Evolutionary conservation across 2,329 filamentous ascomycete genomes (phyloP).

Genomic region (Sporothrix mexicana): DNA sequence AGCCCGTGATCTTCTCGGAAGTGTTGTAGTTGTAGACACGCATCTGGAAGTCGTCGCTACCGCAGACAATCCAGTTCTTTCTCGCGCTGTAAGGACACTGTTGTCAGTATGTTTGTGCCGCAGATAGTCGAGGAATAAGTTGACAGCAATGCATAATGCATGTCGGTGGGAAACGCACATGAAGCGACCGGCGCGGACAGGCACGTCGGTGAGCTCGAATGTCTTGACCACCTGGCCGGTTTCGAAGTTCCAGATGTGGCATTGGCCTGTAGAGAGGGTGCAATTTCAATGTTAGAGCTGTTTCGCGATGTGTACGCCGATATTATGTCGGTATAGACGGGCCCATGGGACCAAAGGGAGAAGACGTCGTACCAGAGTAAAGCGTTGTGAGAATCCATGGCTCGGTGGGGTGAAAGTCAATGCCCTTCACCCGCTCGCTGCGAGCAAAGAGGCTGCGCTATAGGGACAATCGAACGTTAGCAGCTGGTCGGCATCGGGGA

Average conservation of each 20-base stretch:
- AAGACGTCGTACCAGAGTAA: slow-evolving; percentile 76
- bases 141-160: not conserved
- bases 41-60: slow-evolving; percentile 83
- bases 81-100: slow-evolving; percentile 58
- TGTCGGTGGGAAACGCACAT: slow-evolving; percentile 50
- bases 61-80: slow-evolving; percentile 99
- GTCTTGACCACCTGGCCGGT: slow-evolving; percentile 97
- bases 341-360: not conserved
- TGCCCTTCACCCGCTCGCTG: slow-evolving; percentile 40
- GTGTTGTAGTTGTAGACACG: slow-evolving; percentile 84
- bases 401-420: slow-evolving; percentile 40
- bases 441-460: slow-evolving; percentile 40
- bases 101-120: not conserved
- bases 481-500: not conserved
- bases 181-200: slow-evolving; percentile 94
- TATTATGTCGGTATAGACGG: not conserved
- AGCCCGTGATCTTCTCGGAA: slow-evolving; percentile 95
- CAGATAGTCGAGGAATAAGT: not conserved
- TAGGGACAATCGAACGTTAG: not conserved
- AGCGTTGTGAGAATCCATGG: slow-evolving; percentile 73
- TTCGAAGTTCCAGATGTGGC: slow-evolving; percentile 99
- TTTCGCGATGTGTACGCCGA: not conserved
- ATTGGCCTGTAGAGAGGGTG: slow-evolving; percentile 69
- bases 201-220: slow-evolving; percentile 98
- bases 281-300: slow-evolving; percentile 7